Base-by-base conservation (phyloP, 768 basidiomycete genomes). In the Bullera alba region DNA sequence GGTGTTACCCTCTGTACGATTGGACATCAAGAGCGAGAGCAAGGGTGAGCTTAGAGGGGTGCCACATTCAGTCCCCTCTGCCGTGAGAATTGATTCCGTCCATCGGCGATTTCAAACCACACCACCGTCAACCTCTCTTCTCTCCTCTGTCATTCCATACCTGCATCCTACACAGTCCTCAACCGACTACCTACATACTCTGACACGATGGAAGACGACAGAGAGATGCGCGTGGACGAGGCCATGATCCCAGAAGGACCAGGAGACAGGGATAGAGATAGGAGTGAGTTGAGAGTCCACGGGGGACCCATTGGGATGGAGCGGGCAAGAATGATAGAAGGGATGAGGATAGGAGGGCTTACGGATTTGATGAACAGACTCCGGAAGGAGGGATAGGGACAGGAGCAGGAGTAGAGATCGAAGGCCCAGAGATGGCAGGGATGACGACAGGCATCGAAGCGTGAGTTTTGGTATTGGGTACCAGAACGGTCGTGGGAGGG, bases 371-470 rank as follows among this genome's bases (percentile, higher is more conserved):
- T 25, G 14, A 22, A 32, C 48, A 50, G 53, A 42, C 28, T 32
- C 55, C 43, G 46, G 54, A 37, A 58, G 57, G 44, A 54, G 59
- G 22, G 51, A 59, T 6, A 48, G 60, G 42, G 63, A 65, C 35
- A 55, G 63, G 34, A 60, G 56, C 38, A 54, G 58, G 36, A 63
- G 63, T 32, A 54, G 66, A 41, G 61, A 61, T 34, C 7, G 42
- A 43, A 56, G 64, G 39, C 61, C 70, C 42, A 72, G 58, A 29
- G 58, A 69, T 37, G 7, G 10, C 19, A 56, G 69, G 44, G 63
- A 67, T 30, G 65, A 69, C 48, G 69, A 75, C 58, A 58, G 76
- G 57, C 67, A 69, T 50, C 73, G 65, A 73, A 76, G 61, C 77
- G 84, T 54, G 85, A 86, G 48, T 74, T n/a, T n/a, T n/a, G n/a